phyloP scores from a whole-genome alignment of 2,329 filamentous ascomycete genomes.

The Dactylonectria macrodidyma region DNA sequence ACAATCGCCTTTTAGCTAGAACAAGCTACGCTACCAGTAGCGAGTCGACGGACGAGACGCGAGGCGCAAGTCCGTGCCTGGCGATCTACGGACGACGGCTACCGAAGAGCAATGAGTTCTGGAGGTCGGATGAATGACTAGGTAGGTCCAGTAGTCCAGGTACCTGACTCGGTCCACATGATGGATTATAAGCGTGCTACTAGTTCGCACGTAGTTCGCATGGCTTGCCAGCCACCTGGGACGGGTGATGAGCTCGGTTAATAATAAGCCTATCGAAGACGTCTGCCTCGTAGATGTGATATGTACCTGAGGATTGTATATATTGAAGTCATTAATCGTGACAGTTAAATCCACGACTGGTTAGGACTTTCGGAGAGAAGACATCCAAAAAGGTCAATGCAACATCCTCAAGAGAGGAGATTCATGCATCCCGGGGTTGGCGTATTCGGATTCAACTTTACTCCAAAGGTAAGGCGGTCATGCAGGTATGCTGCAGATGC shows the following conservation, averaged over 20 bases:
- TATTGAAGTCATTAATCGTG: no score
- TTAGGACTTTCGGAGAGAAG: background rate
- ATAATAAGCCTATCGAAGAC: background rate
- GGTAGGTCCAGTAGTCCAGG: constrained; percentile 7
- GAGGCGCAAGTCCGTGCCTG: constrained; percentile 45
- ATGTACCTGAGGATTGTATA: no score
- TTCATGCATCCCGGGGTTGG: background rate
- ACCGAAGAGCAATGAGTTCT: no score
- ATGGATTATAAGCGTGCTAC: background rate
- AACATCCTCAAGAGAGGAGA: background rate
- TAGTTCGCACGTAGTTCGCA: background rate
- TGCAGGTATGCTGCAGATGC: constrained; percentile 8
- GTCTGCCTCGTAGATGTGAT: no score
- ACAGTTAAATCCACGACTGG: background rate
- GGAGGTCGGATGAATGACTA: background rate
- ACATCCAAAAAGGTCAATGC: background rate
- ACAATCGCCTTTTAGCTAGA: constrained; percentile 34
- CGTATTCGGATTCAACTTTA: constrained; percentile 16
- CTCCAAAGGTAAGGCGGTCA: background rate
- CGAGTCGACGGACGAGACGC: constrained; percentile 30
- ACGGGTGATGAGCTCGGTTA: constrained; percentile 12
- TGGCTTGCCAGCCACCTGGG: constrained; percentile 21
- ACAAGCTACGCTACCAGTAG: constrained; percentile 33
- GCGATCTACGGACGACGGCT: constrained; percentile 34
- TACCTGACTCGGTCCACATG: constrained; percentile 42